Conservation (phyloP, 1,139 yeast genomes). For the Arxiozyma heterogenica region DNA sequence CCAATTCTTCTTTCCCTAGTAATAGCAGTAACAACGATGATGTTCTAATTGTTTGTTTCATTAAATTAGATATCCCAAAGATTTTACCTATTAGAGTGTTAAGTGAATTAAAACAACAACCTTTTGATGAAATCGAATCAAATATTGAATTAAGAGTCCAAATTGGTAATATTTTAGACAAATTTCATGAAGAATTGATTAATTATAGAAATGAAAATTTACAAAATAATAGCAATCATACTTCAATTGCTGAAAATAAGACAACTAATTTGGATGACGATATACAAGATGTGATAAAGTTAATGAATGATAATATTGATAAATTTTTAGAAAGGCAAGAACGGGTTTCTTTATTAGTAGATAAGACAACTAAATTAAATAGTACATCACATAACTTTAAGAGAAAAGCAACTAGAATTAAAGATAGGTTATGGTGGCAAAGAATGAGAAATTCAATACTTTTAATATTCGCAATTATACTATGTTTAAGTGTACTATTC, state of each 20-base stretch:
- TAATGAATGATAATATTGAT: conserved; percentile 64
- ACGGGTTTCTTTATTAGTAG: conserved; percentile 61
- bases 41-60: conserved; percentile 22
- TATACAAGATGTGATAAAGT: conserved; percentile 31
- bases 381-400: conserved; percentile 63
- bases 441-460: conserved; percentile 26
- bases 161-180: conserved; percentile 22
- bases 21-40: conserved; percentile 6
- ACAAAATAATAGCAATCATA: conserved; percentile 1
- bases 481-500: conserved; percentile 18
- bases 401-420: conserved; percentile 56
- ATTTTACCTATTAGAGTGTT: conserved; percentile 27
- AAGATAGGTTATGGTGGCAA: conserved; percentile 60
- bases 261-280: conserved; percentile 18
- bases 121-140: conserved; percentile 12
- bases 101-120: conserved; percentile 23
- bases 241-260: background rate
- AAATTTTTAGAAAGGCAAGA: conserved; percentile 74
- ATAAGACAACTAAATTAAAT: conserved; percentile 71
- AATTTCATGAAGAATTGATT: conserved; percentile 27
- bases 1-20: background rate
- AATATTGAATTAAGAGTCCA: conserved; percentile 19
- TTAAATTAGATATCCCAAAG: conserved; percentile 23
- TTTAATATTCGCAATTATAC: conserved; percentile 17
- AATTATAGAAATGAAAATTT: conserved; percentile 18